Evolutionary conservation across 495 filamentous ascomycete genomes (phyloP), one percentile per base, ranked within the genome.

Genomic region (Trypethelium eluteriae): DNA sequence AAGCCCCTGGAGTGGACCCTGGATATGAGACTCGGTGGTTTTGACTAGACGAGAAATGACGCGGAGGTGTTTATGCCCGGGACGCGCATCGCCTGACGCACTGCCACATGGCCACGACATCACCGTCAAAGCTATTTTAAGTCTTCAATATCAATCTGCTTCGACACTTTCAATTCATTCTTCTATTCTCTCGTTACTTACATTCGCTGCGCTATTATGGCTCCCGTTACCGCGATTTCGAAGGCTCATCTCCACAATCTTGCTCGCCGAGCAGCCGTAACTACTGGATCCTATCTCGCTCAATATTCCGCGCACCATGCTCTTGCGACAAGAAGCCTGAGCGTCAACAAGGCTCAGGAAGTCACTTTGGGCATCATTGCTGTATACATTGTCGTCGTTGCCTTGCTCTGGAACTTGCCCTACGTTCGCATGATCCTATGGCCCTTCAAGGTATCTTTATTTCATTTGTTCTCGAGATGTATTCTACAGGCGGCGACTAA

Each of bases 361-460:
- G 81, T 90, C 3, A 92, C 89, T 0, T 79, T 92, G 2, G 89
- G 89, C 18, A 78, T 89, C 3, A 85, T 88, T 69, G 83, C 71
- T 2, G 88, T 78, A 63, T 92, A 92, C 74, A 83, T 88, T 1
- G 88, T 91, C 16, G 82, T 83, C 47, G 91, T 92, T 69, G 88
- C 88, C 2, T 76, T 91, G 34, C 77, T 92, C 6, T 92, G 89
- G 89, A 92, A 92, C 74, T 66, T 91, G 9, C 89, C 89, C 0
- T 91, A 92, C 72, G 74, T 92, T 18, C 82, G 85, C 18, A 89
- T 81, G 81, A 80, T 84, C 0, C 76, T 92, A 25, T 92, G 88
- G 88, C 89, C 89, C n/a, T 92, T 92, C 80, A 92, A 92, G 79
- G 88, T 89, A 74, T 63, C 67, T 56, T 35, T 12, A 57, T 56